phyloP scores from a whole-genome alignment of 225 moss, liverwort and hornwort species.

The Climacium dendroides region DNA sequence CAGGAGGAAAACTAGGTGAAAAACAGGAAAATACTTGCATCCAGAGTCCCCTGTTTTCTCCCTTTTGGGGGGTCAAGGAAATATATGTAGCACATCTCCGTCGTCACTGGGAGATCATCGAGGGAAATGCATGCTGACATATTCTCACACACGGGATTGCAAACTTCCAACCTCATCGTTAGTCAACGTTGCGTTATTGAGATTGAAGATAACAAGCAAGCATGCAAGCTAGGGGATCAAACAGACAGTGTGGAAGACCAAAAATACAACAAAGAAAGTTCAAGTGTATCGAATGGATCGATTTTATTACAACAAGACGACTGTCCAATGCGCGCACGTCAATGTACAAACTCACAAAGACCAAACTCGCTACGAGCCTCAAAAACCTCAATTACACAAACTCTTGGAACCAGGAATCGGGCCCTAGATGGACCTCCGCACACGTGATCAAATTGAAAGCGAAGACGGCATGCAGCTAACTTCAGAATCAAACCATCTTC shows the following conservation, averaged over 20 bases:
- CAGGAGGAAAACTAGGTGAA: background rate
- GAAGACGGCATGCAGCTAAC: background rate
- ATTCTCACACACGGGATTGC: background rate
- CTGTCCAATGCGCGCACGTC: background rate
- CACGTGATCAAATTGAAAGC: background rate
- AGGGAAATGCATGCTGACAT: background rate
- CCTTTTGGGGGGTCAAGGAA: background rate
- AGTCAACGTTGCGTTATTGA: no score
- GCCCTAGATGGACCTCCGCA: no score
- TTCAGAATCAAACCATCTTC: background rate
- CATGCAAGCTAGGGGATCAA: background rate
- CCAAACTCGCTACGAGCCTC: background rate
- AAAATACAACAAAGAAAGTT: background rate
- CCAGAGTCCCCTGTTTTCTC: background rate
- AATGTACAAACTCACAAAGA: no score
- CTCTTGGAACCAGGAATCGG: background rate
- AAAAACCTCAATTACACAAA: no score
- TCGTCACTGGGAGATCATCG: no score
- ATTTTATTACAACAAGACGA: background rate
- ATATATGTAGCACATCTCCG: background rate
- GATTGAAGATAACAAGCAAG: background rate
- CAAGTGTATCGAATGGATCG: background rate
- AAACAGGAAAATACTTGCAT: background rate
- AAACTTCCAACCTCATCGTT: background rate
- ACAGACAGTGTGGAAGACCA: background rate